Evolutionary conservation across 2,329 filamentous ascomycete species (phyloP).

Genomic region (Lasiodiplodia theobromae): DNA sequence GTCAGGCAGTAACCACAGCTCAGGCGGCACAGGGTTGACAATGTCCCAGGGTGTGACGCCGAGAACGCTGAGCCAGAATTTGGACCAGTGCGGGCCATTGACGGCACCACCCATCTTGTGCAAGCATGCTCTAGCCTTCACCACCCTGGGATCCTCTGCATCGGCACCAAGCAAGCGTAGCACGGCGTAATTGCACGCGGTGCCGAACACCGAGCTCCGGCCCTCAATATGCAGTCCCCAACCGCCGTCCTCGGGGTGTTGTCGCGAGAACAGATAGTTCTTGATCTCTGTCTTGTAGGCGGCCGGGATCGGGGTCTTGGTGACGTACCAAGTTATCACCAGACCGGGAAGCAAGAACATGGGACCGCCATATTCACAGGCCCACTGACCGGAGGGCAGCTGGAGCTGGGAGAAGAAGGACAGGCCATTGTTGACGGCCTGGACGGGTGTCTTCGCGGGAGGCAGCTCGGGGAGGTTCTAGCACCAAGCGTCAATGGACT

Average conservation of each 20-base stretch:
- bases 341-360: constrained; percentile 93
- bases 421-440: constrained; percentile 82
- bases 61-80: constrained; percentile 89
- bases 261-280: constrained; percentile 87
- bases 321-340: constrained; percentile 86
- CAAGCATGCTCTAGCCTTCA: constrained; percentile 81
- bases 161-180: constrained; percentile 83
- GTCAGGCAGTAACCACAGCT: constrained; percentile 90
- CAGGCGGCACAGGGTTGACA: constrained; percentile 92
- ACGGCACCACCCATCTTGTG: constrained; percentile 86
- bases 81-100: constrained; percentile 91
- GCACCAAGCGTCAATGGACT: not conserved
- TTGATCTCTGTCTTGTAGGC: constrained; percentile 87
- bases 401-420: constrained; percentile 90
- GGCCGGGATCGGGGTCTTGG: constrained; percentile 82
- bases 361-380: constrained; percentile 94
- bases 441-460: constrained; percentile 73
- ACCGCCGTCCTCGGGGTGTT: constrained; percentile 87
- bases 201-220: constrained; percentile 91
- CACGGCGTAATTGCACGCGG: constrained; percentile 82
- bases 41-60: constrained; percentile 88
- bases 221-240: constrained; percentile 97
- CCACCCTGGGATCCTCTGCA: constrained; percentile 82
- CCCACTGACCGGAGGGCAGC: constrained; percentile 90
- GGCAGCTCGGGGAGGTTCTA: constrained; percentile 79